Conservation (phyloP, 345 rosid species). For the Hibiscus syriacus region DNA sequence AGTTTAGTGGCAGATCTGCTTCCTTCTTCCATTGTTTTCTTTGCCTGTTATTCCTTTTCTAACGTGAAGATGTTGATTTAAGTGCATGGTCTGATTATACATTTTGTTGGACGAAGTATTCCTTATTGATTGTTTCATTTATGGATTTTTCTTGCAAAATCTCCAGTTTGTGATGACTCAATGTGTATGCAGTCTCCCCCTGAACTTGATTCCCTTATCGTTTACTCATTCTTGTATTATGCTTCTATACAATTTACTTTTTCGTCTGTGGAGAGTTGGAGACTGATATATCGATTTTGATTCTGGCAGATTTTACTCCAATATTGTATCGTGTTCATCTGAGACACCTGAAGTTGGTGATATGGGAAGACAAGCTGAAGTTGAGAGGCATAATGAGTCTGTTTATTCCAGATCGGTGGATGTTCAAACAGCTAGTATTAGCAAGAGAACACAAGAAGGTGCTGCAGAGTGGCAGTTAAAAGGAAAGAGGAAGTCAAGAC, state of each 20-base stretch:
- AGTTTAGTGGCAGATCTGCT: not conserved
- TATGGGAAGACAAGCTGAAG: constrained; percentile 41
- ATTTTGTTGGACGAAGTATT: not conserved
- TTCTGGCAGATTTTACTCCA: constrained; percentile 39
- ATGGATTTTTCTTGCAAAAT: not conserved
- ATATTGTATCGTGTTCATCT: constrained; percentile 24
- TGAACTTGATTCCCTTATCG: not conserved
- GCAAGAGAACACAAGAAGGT: constrained; percentile 50
- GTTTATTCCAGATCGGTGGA: constrained; percentile 27
- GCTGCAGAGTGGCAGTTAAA: constrained; percentile 88
- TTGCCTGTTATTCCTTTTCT: too few relatives aligned
- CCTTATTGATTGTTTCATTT: not conserved
- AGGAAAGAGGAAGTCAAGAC: constrained; percentile 92
- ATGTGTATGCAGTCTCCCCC: not conserved
- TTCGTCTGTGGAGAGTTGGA: not conserved
- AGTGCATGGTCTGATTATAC: too few relatives aligned
- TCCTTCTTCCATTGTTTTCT: too few relatives aligned
- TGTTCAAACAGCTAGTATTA: too few relatives aligned
- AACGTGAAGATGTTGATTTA: too few relatives aligned
- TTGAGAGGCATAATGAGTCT: constrained; percentile 40
- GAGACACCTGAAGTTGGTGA: constrained; percentile 33
- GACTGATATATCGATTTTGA: not conserved
- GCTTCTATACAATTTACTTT: not conserved
- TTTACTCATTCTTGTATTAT: not conserved
- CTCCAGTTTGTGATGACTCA: not conserved